Evolutionary conservation across 305 asterid species (phyloP).

Genomic region (Fraxinus sp.): DNA sequence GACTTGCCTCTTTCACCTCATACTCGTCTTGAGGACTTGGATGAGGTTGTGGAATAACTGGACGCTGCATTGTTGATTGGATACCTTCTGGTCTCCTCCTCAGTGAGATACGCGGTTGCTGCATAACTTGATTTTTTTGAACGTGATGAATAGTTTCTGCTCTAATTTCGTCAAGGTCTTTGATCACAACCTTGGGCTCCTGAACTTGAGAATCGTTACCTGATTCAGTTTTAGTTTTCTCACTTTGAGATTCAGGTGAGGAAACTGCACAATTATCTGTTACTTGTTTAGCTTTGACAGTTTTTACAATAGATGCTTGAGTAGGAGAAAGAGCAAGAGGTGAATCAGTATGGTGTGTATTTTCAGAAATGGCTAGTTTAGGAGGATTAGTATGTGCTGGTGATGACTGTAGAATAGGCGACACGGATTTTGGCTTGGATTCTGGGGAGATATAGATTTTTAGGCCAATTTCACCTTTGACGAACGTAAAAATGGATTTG

Average conservation of each 20-base stretch:
- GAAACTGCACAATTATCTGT: constrained; percentile 17
- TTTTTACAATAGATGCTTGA: constrained; percentile 24
- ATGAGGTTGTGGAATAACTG: constrained; percentile 27
- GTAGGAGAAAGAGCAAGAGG: constrained; percentile 19
- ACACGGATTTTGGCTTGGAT: constrained; percentile 27
- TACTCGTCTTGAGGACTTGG: constrained; percentile 41
- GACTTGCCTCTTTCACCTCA: constrained; percentile 58
- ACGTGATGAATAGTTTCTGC: constrained; percentile 34
- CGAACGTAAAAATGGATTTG: constrained; percentile 45
- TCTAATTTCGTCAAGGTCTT: constrained; percentile 27
- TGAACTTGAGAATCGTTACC: constrained; percentile 8
- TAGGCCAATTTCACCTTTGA: constrained; percentile 67
- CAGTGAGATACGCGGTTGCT: constrained; percentile 29
- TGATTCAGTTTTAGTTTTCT: constrained; percentile 16
- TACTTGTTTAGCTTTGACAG: constrained; percentile 16
- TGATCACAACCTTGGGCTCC: constrained; percentile 15
- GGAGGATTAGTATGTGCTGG: constrained; percentile 23
- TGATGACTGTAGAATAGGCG: neutral
- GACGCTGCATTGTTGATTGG: constrained; percentile 42
- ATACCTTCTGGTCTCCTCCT: constrained; percentile 22
- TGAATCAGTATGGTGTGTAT: constrained; percentile 7
- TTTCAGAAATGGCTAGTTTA: constrained; percentile 18
- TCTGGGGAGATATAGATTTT: constrained; percentile 47
- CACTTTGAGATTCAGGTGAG: constrained; percentile 15
- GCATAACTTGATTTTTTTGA: constrained; percentile 38